Evolutionary conservation across 1,284 basidiomycete species (phyloP).

Genomic region (Chiua sp.): DNA sequence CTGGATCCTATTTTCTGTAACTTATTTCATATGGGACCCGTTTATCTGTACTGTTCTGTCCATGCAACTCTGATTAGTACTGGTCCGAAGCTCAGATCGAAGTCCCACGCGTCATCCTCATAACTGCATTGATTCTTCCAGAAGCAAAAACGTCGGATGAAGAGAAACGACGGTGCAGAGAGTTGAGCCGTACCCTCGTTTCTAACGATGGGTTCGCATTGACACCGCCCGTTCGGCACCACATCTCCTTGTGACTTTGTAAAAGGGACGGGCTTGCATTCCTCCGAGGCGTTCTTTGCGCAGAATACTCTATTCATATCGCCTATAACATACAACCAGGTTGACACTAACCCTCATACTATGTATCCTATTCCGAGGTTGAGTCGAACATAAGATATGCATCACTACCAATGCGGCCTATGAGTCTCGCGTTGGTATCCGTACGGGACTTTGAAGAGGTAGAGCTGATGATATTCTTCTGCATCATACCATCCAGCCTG

Average conservation of each 20-base stretch:
- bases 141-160: slow-evolving; percentile 55
- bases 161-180: slow-evolving; percentile 50
- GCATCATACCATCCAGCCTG: slow-evolving; percentile 83
- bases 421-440: slow-evolving; percentile 67
- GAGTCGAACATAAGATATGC: no score
- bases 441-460: slow-evolving; percentile 70
- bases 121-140: slow-evolving; percentile 49
- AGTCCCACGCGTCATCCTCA: slow-evolving; percentile 23
- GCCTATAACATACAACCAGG: no score
- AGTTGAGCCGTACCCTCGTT: slow-evolving; percentile 44
- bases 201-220: slow-evolving; percentile 37
- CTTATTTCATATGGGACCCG: no score
- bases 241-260: slow-evolving; percentile 50
- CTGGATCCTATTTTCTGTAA: no score
- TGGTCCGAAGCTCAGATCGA: no score
- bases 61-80: no score
- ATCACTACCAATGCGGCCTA: slow-evolving; percentile 51
- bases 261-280: slow-evolving; percentile 50
- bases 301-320: no score
- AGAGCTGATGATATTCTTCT: slow-evolving; percentile 88
- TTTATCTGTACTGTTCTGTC: no score
- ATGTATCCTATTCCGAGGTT: no score
- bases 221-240: slow-evolving; percentile 56
- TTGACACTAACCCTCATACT: no score
- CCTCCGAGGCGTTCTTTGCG: slow-evolving; percentile 49